These are phyloP conservation scores for Tuber magnatum DNA, from an alignment of 495 filamentous ascomycete genomes.

Conservation along the genomic window DNA sequence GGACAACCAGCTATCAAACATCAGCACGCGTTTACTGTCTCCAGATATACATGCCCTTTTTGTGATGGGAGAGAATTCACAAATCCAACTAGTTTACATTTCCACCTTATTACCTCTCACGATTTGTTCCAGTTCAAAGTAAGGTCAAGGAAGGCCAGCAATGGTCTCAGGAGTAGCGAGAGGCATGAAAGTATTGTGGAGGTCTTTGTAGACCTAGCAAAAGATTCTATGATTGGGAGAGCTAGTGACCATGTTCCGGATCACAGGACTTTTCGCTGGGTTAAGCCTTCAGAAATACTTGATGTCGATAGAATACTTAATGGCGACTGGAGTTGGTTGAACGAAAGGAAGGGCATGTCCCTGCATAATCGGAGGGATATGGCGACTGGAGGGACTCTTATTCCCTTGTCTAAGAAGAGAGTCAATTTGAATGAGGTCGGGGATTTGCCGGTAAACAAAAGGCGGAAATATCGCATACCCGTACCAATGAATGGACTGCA, in stretches of 20 bases:
- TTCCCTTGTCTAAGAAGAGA: slow-evolving; percentile 15
- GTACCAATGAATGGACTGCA: slow-evolving; percentile 26
- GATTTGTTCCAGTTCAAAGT: slow-evolving; percentile 36
- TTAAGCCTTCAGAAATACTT: slow-evolving; percentile 32
- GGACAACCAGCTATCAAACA: slow-evolving; percentile 26
- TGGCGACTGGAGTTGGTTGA: slow-evolving; percentile 39
- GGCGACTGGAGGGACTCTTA: slow-evolving; percentile 1
- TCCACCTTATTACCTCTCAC: slow-evolving; percentile 36
- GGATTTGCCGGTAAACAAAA: slow-evolving; percentile 21
- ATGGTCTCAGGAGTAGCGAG: slow-evolving; percentile 16
- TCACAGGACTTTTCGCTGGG: slow-evolving; percentile 36
- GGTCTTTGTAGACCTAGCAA: slow-evolving; percentile 36
- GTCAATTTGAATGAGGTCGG: slow-evolving; percentile 30
- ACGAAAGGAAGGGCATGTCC: slow-evolving; percentile 29
- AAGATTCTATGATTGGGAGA: slow-evolving; percentile 28
- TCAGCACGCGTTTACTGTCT: slow-evolving; percentile 29
- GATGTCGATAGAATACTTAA: slow-evolving; percentile 29
- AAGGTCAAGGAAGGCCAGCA: slow-evolving; percentile 19
- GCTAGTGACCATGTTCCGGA: slow-evolving; percentile 39
- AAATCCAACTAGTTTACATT: slow-evolving; percentile 26
- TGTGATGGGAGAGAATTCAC: slow-evolving; percentile 38
- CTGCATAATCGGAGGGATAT: slow-evolving; percentile 21
- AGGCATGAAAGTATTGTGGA: slow-evolving; percentile 26
- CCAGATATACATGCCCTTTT: slow-evolving; percentile 34
- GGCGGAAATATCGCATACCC: slow-evolving; percentile 31